A percentile compares a stretch with the other conserved stretches of the same genome.
These are phyloP conservation scores for Hypomyces rosellus DNA, from an alignment of 2,329 filamentous ascomycete species.

Conservation along the genomic window DNA sequence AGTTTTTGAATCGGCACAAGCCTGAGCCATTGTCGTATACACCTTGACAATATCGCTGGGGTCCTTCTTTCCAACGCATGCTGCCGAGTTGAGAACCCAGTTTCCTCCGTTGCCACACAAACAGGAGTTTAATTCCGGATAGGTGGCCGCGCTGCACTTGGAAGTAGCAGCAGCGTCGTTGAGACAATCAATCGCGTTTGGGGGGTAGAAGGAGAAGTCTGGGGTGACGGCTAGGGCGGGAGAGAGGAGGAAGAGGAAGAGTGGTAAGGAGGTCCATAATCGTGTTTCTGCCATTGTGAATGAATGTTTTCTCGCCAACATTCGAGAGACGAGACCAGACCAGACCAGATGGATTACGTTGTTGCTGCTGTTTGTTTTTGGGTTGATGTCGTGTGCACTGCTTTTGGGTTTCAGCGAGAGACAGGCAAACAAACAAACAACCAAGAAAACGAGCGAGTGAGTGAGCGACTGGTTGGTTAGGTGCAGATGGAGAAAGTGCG, in stretches of 20 bases:
- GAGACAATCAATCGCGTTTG: conserved; percentile 34
- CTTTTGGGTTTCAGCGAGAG: no score
- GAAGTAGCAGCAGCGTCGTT: conserved; percentile 32
- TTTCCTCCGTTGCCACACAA: conserved; percentile 43
- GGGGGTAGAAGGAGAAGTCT: conserved; percentile 30
- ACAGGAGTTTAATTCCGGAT: conserved; percentile 39
- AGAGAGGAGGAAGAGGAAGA: conserved; percentile 19
- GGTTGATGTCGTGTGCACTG: not conserved
- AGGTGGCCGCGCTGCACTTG: conserved; percentile 35
- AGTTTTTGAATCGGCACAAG: conserved; percentile 39
- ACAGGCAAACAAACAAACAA: no score
- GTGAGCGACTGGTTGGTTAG: no score
- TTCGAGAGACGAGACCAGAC: no score
- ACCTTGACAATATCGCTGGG: conserved; percentile 33
- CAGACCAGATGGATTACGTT: no score
- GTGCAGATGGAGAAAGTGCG: no score
- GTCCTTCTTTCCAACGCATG: conserved; percentile 35
- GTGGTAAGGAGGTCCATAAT: conserved; percentile 22
- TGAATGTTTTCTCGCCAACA: not conserved
- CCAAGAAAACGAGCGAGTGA: no score
- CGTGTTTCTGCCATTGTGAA: conserved; percentile 22
- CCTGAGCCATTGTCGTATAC: conserved; percentile 37
- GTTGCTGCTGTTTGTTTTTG: not conserved
- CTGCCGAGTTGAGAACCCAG: conserved; percentile 42
- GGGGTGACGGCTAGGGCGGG: conserved; percentile 20